Percentiles rank a stretch among this genome's conserved stretches.
phyloP scores from a whole-genome alignment of 2,329 filamentous ascomycete species.

The Sphaerulina musiva region DNA sequence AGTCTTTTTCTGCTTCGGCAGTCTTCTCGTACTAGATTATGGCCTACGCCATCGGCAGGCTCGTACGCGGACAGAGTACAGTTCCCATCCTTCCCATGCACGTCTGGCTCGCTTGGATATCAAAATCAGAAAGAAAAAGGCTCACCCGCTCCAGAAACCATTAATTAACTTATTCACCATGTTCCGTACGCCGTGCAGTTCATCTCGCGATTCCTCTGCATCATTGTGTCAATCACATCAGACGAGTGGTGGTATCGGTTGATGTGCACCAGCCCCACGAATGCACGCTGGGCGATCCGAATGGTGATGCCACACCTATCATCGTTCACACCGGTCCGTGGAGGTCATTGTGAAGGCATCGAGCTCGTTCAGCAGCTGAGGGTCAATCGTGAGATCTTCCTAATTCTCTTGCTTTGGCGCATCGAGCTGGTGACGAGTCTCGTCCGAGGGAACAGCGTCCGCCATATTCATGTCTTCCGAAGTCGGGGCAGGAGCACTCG shows the following conservation, averaged over 20 bases:
- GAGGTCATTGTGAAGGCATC: no score
- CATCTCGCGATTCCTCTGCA: neutral
- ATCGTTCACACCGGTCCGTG: no score
- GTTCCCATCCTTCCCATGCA: neutral
- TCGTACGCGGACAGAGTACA: neutral
- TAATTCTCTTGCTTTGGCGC: constrained; percentile 7
- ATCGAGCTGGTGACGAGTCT: constrained; percentile 3
- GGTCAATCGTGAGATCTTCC: neutral
- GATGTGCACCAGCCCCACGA: neutral
- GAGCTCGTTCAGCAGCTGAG: neutral
- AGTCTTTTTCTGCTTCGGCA: neutral
- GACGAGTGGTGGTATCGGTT: neutral
- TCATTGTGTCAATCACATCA: neutral
- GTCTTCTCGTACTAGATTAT: neutral
- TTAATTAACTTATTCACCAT: neutral
- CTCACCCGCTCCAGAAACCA: neutral
- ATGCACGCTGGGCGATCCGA: neutral
- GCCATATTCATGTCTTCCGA: neutral
- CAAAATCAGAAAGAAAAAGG: neutral
- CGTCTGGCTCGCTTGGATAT: neutral
- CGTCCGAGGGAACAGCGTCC: neutral
- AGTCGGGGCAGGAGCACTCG: neutral
- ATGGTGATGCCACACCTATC: neutral
- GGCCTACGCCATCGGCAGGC: neutral
- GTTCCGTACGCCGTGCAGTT: neutral